phyloP scores from a whole-genome alignment of 306 rosid genomes.

The Calophaca sinica region DNA sequence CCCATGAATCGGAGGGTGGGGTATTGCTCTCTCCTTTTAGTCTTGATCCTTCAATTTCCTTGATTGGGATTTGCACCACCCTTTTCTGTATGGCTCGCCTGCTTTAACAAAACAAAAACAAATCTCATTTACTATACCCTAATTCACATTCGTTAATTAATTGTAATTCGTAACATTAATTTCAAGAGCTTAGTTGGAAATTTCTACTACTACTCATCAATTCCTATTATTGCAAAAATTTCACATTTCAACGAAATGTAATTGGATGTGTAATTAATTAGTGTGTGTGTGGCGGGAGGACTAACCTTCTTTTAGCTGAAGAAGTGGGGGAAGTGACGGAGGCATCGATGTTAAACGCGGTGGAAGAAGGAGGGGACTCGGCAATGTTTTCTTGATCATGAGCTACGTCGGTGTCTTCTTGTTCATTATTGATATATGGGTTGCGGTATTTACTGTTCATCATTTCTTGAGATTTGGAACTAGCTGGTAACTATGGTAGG shows the following conservation, averaged over 20 bases:
- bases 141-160: no score
- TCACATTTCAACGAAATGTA: not conserved
- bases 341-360: slow-evolving; percentile 53
- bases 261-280: not conserved
- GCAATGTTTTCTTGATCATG: slow-evolving; percentile 59
- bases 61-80: slow-evolving; percentile 82
- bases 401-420: slow-evolving; percentile 54
- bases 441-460: slow-evolving; percentile 53
- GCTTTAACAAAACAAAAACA: slow-evolving; percentile 43
- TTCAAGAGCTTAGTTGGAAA: no score
- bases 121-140: not conserved
- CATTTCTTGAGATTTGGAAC: slow-evolving; percentile 42
- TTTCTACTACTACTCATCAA: no score
- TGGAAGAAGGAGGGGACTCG: slow-evolving; percentile 68
- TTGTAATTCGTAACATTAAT: no score
- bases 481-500: slow-evolving; percentile 28
- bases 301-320: slow-evolving; percentile 69
- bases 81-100: slow-evolving; percentile 70
- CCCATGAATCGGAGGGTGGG: slow-evolving; percentile 95
- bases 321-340: slow-evolving; percentile 45
- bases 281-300: no score
- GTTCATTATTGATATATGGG: slow-evolving; percentile 28
- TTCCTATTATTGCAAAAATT: not conserved
- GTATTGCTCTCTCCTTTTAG: slow-evolving; percentile 69
- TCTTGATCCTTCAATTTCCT: slow-evolving; percentile 67